Base-by-base conservation (phyloP, 1,284 basidiomycete species). In the Ceratobasidium sp. region DNA sequence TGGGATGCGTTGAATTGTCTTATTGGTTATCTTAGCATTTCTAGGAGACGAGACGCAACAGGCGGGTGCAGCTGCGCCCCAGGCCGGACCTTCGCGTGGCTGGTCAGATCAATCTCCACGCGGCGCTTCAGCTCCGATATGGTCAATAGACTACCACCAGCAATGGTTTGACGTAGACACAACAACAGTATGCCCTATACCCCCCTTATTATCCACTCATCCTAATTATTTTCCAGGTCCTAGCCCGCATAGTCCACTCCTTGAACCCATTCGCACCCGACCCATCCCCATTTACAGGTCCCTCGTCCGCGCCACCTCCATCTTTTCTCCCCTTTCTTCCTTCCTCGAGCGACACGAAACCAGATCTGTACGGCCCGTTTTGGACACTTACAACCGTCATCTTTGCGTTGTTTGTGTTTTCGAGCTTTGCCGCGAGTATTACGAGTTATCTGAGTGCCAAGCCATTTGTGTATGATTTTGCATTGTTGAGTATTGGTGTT, bases 381-480 rank as follows among this genome's bases (percentile, higher is more conserved):
- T 98, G 96, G 96, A 94, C 96, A 0, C 89, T 97, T 66, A 96
- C 96, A 0, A 97, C 96, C 0, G 90, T 98, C 80, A 93, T 97
- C 68, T 95, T 98, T 82, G 88, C 92, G 1, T 90, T 98, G 76
- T 98, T 96, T 86, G 90, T 97, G 77, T 96, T 94, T 46, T 97
- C 96, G 0, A 96, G 94, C 30, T 90, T 98, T 59, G 94, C 92
- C 1, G 90, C 93, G 7, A 94, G 94, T 54, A 92, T 98, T 81
- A 87, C 92, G 1, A 89, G 90, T 27, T 97, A 96, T 85, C 89
- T 97, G 55, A 92, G 93, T 35, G 85, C 88, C 50, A 81, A 87
- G 27, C 86, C 86, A 78, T 94, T 90, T 81, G 90, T 91, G 79
- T 96, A 96, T 82, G 91, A 98, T 85, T 96, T 97, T 83, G 90